phyloP scores from a whole-genome alignment of 306 rosid genomes.

The Vigna reflexopilosa region DNA sequence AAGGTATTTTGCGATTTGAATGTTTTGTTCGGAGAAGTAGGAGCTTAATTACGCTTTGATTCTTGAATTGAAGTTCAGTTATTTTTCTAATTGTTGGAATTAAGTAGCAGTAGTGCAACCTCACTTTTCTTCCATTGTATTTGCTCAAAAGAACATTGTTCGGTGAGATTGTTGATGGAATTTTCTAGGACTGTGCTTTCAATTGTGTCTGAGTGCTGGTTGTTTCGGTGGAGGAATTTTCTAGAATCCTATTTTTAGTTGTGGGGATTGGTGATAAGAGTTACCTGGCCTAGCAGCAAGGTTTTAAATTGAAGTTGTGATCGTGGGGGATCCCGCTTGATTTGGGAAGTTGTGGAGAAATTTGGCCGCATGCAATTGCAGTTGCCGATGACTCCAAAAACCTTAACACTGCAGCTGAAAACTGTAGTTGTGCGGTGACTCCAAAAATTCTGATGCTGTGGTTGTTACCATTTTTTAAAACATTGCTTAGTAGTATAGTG shows the following conservation, averaged over 20 bases:
- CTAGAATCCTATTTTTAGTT: conserved; percentile 10
- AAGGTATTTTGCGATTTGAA: neutral
- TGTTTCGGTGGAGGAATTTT: conserved; percentile 23
- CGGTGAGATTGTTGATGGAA: neutral
- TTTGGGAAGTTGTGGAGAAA: neutral
- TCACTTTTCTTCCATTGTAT: conserved; percentile 55
- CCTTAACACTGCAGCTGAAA: neutral
- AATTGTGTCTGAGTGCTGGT: conserved; percentile 10
- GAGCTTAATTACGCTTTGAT: neutral
- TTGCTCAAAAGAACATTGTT: conserved; percentile 13
- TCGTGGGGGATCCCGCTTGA: neutral
- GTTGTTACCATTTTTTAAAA: neutral
- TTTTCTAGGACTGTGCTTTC: neutral
- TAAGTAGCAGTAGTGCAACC: conserved; percentile 47
- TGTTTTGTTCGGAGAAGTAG: neutral
- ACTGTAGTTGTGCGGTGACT: neutral
- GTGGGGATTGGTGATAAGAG: conserved; percentile 15
- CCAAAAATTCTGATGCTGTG: neutral
- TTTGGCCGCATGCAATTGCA: neutral
- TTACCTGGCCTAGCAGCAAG: neutral
- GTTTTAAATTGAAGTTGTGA: neutral
- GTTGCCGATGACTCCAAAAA: neutral
- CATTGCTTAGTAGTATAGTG: neutral
- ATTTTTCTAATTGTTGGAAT: conserved; percentile 49
- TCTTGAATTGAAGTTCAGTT: conserved; percentile 60